Evolutionary conservation across 1,139 yeast genomes (phyloP), one percentile per base, ranked within the genome.

Genomic region (Suhomyces guaymorum): DNA sequence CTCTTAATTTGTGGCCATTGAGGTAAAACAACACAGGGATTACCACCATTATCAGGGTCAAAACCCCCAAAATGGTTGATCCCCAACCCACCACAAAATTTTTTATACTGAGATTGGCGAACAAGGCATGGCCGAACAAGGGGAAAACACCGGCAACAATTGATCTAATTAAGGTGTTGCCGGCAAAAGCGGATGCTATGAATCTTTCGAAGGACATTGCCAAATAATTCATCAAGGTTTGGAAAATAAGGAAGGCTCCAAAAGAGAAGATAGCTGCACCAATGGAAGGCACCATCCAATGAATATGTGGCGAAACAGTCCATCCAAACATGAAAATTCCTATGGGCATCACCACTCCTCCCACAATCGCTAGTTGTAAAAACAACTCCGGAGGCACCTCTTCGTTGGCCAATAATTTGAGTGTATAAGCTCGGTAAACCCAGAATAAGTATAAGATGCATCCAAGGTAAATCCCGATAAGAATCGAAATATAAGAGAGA

Each of bases 91-190:
- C 79, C 4, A 80, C 80, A 48, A 62, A 77, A 29, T 63, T 66
- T 1, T 61, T 47, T 10, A 68, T 65, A 3, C 18, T 22, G 32
- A 75, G 52, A 44, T 73, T 73, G 26, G 54, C 44, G 46, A 68
- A 80, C 67, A 80, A 61, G 2, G 71, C 66, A 30, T 59, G 54
- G 3, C 80, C 83, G 50, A 80, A 78, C 32, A 80, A 57, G 23
- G 87, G 86, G 64, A 80, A 80, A 3, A 74, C 75, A 20, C 79
- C 78, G 0, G 81, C 86, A 51, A 75, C 63, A 2, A 61, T 58
- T 2, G 80, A 68, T 46, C 84, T 64, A 44, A 68, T 66, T 34
- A 77, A 59, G 9, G 70, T 75, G 46, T 76, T 77, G 14, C 77
- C 72, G 2, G 82, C 82, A 52, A 73, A 77, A 3, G 75, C 81